phyloP scores from a whole-genome alignment of 495 filamentous ascomycete species.

The Penicillium robsamsonii region DNA sequence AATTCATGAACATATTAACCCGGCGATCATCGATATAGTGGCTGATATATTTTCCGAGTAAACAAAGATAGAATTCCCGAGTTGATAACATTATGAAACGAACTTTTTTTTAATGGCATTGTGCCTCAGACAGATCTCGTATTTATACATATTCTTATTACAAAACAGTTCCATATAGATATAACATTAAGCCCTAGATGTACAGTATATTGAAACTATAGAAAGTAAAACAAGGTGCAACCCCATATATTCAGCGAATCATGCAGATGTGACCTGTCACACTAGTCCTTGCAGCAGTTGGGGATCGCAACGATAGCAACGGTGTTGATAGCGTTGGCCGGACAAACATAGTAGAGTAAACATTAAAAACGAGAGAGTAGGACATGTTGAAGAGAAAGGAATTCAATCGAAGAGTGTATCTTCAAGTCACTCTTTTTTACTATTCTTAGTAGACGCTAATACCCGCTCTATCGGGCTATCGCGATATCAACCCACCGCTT shows the following conservation, averaged over 20 bases:
- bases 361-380: slow-evolving; percentile 7
- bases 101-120: slow-evolving; percentile 9
- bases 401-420: background rate
- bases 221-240: background rate
- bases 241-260: slow-evolving; percentile 6
- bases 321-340: slow-evolving; percentile 10
- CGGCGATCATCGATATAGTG: slow-evolving; percentile 5
- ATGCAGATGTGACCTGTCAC: slow-evolving; percentile 12
- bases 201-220: slow-evolving; percentile 1
- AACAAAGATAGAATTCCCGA: background rate
- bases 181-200: background rate
- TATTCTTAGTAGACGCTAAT: slow-evolving; percentile 22
- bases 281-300: slow-evolving; percentile 13
- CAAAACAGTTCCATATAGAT: background rate
- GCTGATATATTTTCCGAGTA: slow-evolving; percentile 10
- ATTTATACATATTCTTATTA: background rate
- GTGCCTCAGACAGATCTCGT: background rate
- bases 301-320: slow-evolving; percentile 15
- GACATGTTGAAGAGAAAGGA: background rate
- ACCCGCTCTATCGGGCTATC: slow-evolving; percentile 25
- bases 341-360: slow-evolving; percentile 11
- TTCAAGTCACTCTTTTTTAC: slow-evolving; percentile 1
- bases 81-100: background rate
- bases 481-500: slow-evolving; percentile 30
- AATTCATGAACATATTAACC: background rate